These are phyloP conservation scores for Fusarium stilboides DNA, from an alignment of 2,329 filamentous ascomycete species.

Conservation along the genomic window DNA sequence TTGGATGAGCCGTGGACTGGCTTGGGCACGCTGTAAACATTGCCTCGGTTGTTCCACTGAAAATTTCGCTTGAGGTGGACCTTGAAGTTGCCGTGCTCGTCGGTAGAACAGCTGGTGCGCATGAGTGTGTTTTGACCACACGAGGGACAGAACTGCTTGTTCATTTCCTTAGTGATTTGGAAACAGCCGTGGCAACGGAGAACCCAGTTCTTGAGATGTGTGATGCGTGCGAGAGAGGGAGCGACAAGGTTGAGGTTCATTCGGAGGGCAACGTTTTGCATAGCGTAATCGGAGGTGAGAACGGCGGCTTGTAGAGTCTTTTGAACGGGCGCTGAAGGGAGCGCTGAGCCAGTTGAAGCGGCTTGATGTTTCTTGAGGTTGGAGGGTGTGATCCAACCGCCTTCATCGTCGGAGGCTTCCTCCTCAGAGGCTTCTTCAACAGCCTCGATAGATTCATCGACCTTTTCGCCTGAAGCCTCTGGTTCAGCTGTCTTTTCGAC, in stretches of 20 bases:
- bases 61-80: constrained; percentile 94
- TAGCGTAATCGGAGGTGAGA: constrained; percentile 95
- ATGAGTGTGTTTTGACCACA: constrained; percentile 92
- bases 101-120: constrained; percentile 87
- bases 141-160: constrained; percentile 90
- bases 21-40: constrained; percentile 94
- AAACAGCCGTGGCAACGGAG: constrained; percentile 97
- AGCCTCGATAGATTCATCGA: constrained; percentile 38
- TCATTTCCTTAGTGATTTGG: constrained; percentile 84
- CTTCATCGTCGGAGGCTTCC: constrained; percentile 68
- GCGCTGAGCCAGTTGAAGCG: constrained; percentile 68
- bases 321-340: constrained; percentile 66
- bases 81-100: constrained; percentile 83
- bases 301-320: constrained; percentile 87
- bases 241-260: constrained; percentile 95
- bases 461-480: constrained; percentile 21
- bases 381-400: constrained; percentile 93
- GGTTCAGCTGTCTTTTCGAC: constrained; percentile 15
- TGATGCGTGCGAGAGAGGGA: constrained; percentile 83
- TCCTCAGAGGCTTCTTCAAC: constrained; percentile 62
- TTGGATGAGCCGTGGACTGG: constrained; percentile 85
- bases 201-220: constrained; percentile 88
- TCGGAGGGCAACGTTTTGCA: constrained; percentile 96
- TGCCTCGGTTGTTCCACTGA: constrained; percentile 95
- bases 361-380: constrained; percentile 90